A percentile compares a stretch with the other conserved stretches of the same genome.
Conservation (phyloP, 2,329 filamentous ascomycete genomes). For the Monilinia vaccinii-corymbosi region DNA sequence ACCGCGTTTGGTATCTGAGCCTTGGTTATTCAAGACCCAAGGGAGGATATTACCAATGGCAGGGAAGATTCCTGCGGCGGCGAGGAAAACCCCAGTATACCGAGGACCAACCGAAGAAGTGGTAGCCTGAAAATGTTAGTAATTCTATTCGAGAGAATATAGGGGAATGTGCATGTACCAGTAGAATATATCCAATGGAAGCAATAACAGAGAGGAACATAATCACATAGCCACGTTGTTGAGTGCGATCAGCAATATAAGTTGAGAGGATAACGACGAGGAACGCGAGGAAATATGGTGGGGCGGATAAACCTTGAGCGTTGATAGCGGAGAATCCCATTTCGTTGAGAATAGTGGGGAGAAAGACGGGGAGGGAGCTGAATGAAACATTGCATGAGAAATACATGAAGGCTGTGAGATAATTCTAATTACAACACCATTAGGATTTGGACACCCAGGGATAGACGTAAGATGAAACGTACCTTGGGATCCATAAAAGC, state of each 20-base stretch:
- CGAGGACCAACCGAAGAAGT: conserved; percentile 36
- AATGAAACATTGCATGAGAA: conserved; percentile 57
- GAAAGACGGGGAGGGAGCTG: conserved; percentile 54
- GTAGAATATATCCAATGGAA: conserved; percentile 54
- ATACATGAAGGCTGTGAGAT: conserved; percentile 38
- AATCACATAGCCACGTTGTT: conserved; percentile 55
- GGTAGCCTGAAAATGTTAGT: conserved; percentile 24
- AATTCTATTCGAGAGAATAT: background rate
- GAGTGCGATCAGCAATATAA: conserved; percentile 54
- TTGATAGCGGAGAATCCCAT: conserved; percentile 61
- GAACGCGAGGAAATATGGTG: conserved; percentile 61
- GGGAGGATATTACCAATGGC: conserved; percentile 63
- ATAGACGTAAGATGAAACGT: background rate
- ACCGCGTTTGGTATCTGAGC: conserved; percentile 57
- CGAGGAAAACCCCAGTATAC: conserved; percentile 42
- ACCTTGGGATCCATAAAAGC: conserved; percentile 39
- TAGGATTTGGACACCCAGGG: background rate
- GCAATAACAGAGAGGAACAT: conserved; percentile 46
- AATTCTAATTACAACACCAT: conserved; percentile 14
- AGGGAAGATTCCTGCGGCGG: conserved; percentile 55
- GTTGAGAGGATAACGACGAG: conserved; percentile 51
- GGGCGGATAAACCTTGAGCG: conserved; percentile 63
- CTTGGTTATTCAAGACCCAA: conserved; percentile 63
- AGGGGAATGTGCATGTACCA: conserved; percentile 33
- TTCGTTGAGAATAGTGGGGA: conserved; percentile 51